These are phyloP conservation scores for Sodiomyces alkalinus DNA, from an alignment of 2,329 filamentous ascomycete genomes.

Conservation along the genomic window DNA sequence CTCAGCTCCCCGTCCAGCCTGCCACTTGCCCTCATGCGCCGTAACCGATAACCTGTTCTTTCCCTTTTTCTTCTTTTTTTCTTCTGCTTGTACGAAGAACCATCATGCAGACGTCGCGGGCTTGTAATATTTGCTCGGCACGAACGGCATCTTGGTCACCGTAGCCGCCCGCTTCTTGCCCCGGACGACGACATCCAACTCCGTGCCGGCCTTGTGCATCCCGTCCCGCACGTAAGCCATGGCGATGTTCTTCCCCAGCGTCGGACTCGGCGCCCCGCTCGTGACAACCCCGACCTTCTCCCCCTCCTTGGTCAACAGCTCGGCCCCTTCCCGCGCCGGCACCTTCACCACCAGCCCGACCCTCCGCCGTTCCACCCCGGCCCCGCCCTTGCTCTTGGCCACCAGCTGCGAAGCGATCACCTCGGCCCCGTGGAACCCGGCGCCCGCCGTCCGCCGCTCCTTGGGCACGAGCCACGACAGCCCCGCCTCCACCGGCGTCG, in stretches of 20 bases:
- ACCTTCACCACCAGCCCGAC: constrained; percentile 72
- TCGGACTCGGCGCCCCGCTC: constrained; percentile 79
- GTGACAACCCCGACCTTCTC: constrained; percentile 67
- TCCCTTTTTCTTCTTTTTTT: no score
- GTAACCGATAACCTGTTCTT: constrained; percentile 1
- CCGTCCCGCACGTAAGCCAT: constrained; percentile 86
- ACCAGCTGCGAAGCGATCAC: constrained; percentile 64
- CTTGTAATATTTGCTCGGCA: constrained; percentile 63
- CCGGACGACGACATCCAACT: constrained; percentile 62
- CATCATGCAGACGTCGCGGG: constrained; percentile 11
- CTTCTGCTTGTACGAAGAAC: no score
- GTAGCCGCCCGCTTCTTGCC: constrained; percentile 61
- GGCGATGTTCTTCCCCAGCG: constrained; percentile 77
- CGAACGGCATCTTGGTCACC: constrained; percentile 81
- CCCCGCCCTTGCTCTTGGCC: constrained; percentile 55
- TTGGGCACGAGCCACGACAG: constrained; percentile 73
- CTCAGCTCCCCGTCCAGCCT: constrained; percentile 4
- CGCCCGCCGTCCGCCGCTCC: constrained; percentile 42
- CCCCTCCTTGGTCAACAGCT: constrained; percentile 52
- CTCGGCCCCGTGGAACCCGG: constrained; percentile 75
- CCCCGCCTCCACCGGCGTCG: constrained; percentile 41
- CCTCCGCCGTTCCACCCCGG: constrained; percentile 54
- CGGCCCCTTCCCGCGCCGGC: constrained; percentile 77
- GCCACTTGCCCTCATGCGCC: not conserved
- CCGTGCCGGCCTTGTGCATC: constrained; percentile 69